Percentiles rank a stretch among this genome's conserved stretches.
phyloP scores from a whole-genome alignment of 2,329 filamentous ascomycete genomes.

The Pseudocercospora eumusae region DNA sequence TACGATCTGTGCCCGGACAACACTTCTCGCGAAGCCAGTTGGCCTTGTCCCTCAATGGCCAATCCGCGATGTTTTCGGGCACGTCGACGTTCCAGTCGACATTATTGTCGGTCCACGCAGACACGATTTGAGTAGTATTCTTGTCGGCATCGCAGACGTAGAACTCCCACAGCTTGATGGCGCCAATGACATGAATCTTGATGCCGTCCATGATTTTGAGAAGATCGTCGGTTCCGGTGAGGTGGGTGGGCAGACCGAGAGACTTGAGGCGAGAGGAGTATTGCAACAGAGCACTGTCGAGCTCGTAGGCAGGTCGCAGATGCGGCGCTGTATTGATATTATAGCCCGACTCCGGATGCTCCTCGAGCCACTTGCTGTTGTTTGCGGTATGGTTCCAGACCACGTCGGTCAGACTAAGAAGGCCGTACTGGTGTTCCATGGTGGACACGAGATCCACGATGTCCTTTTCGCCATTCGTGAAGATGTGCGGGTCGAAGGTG shows the following conservation, averaged over 20 bases:
- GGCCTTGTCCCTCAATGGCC: constrained; percentile 61
- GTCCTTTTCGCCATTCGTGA: constrained; percentile 82
- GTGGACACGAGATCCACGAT: constrained; percentile 73
- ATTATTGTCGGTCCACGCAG: constrained; percentile 68
- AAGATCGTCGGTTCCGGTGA: constrained; percentile 72
- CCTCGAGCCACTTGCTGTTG: constrained; percentile 90
- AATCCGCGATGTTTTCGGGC: constrained; percentile 56
- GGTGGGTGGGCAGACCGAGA: constrained; percentile 72
- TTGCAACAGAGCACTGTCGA: constrained; percentile 72
- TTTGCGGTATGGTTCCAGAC: constrained; percentile 98
- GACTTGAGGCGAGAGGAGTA: constrained; percentile 64
- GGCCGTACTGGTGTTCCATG: constrained; percentile 80
- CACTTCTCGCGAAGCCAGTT: constrained; percentile 68
- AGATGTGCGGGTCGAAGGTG: constrained; percentile 76
- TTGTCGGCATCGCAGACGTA: constrained; percentile 80
- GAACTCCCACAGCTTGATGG: constrained; percentile 87
- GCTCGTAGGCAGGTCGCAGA: constrained; percentile 65
- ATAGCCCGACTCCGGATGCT: constrained; percentile 94
- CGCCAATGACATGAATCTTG: constrained; percentile 75
- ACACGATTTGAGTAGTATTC: constrained; percentile 67
- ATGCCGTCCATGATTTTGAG: constrained; percentile 79
- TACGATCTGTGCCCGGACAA: constrained; percentile 67
- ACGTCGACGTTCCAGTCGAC: constrained; percentile 57
- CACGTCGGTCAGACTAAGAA: constrained; percentile 90
- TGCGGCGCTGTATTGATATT: constrained; percentile 86